phyloP scores from a whole-genome alignment of 192 early-diverging fungal species.

The Spinellus fusiger region DNA sequence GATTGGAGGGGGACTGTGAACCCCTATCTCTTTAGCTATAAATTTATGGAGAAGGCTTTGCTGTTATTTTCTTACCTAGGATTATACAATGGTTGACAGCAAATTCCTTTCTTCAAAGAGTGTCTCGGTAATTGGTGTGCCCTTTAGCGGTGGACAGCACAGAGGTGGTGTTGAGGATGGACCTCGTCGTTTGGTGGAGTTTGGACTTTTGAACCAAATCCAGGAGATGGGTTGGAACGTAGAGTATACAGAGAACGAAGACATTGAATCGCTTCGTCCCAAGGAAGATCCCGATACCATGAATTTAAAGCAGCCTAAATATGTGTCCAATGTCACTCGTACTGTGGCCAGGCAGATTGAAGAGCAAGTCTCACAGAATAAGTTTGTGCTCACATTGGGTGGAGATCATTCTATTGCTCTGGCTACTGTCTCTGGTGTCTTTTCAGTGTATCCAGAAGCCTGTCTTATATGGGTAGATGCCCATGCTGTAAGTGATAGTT shows the following conservation, averaged over 20 bases:
- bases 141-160: slow-evolving; percentile 27
- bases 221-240: slow-evolving; percentile 72
- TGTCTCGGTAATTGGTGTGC: slow-evolving; percentile 15
- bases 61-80: not conserved
- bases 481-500: slow-evolving; percentile 62
- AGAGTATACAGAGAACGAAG: slow-evolving; percentile 69
- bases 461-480: slow-evolving; percentile 96
- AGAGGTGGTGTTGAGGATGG: slow-evolving; percentile 88
- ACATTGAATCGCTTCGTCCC: slow-evolving; percentile 65
- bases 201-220: slow-evolving; percentile 82
- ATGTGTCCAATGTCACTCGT: slow-evolving; percentile 73
- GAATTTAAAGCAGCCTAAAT: slow-evolving; percentile 79
- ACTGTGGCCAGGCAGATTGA: slow-evolving; percentile 62
- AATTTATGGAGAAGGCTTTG: not conserved
- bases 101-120: slow-evolving; percentile 11
- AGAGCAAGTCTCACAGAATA: slow-evolving; percentile 53
- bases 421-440: slow-evolving; percentile 80
- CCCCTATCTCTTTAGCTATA: not conserved
- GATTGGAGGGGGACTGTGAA: too few species aligned
- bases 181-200: slow-evolving; percentile 77
- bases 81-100: not conserved
- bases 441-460: slow-evolving; percentile 68
- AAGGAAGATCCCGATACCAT: slow-evolving; percentile 62
- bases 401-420: slow-evolving; percentile 95
- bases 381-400: slow-evolving; percentile 87